A percentile compares a stretch with the other conserved stretches of the same genome.
Conservation (phyloP, 345 rosid genomes). For the Hibiscus mutabilis region DNA sequence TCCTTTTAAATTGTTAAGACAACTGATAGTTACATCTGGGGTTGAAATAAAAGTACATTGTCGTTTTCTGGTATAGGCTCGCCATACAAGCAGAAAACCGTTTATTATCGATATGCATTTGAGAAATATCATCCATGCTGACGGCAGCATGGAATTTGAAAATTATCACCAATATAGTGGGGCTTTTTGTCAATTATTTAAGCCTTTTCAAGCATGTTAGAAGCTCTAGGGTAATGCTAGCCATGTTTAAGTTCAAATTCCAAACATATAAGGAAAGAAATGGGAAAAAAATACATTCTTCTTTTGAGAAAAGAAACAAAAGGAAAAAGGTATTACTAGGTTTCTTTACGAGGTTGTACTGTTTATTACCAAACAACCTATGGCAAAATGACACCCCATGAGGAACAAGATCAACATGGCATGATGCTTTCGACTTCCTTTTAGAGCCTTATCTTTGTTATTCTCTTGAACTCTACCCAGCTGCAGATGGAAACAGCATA, state of each 20-base stretch:
- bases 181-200: not conserved
- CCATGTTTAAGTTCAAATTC: constrained; percentile 2
- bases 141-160: not conserved
- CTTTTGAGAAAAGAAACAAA: not conserved
- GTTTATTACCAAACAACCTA: not conserved
- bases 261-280: not conserved
- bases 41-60: not conserved
- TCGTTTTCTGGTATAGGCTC: not conserved
- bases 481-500: not conserved
- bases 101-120: not conserved
- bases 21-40: not conserved
- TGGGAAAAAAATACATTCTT: not conserved
- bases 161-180: not conserved
- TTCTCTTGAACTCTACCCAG: not conserved
- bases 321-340: not conserved
- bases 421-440: not conserved
- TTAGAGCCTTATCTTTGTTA: not conserved
- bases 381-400: not conserved
- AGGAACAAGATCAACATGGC: not conserved
- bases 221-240: not conserved
- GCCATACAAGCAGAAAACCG: not conserved
- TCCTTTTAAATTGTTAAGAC: not conserved
- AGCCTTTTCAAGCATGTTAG: not conserved
- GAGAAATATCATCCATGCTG: not conserved
- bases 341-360: not conserved